Conservation (phyloP, 2,329 filamentous ascomycete genomes). For the Pseudopyricularia javanii region DNA sequence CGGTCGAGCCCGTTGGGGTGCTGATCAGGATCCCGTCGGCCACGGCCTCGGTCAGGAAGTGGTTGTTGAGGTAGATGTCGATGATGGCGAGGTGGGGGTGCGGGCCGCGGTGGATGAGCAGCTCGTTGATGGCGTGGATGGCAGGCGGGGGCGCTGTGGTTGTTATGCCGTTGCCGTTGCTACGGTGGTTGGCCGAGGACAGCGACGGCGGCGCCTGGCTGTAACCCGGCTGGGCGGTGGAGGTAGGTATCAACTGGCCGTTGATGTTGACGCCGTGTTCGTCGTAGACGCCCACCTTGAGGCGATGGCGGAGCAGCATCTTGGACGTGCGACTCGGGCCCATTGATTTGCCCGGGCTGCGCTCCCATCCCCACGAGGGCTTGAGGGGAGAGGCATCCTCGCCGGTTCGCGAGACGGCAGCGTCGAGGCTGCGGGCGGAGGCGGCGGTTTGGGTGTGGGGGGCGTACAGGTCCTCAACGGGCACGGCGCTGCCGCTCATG, state of each 20-base stretch:
- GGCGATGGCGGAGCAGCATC: slow-evolving; percentile 72
- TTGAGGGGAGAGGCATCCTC: slow-evolving; percentile 6
- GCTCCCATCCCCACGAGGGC: slow-evolving; percentile 47
- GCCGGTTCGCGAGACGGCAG: not conserved
- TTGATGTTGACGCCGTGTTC: slow-evolving; percentile 50
- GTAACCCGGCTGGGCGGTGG: slow-evolving; percentile 27
- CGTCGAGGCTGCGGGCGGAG: slow-evolving; percentile 10
- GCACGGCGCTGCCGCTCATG: slow-evolving; percentile 54
- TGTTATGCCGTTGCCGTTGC: not conserved
- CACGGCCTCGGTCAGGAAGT: slow-evolving; percentile 85
- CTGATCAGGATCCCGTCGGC: slow-evolving; percentile 91
- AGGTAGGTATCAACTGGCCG: slow-evolving; percentile 33
- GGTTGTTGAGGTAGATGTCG: slow-evolving; percentile 78
- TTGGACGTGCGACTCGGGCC: slow-evolving; percentile 62
- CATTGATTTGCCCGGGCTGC: slow-evolving; percentile 69
- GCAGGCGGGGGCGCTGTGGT: slow-evolving; percentile 18
- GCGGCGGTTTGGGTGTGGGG: slow-evolving; percentile 25
- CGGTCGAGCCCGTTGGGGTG: slow-evolving; percentile 89
- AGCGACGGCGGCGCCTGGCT: slow-evolving; percentile 11
- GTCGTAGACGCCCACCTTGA: slow-evolving; percentile 78
- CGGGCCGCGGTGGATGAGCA: slow-evolving; percentile 82
- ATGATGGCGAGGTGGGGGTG: slow-evolving; percentile 86
- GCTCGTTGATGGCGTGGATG: slow-evolving; percentile 78
- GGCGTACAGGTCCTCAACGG: slow-evolving; percentile 28
- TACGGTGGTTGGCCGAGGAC: slow-evolving; percentile 1